Evolutionary conservation across 2,329 filamentous ascomycete genomes (phyloP).

Genomic region (Aschersonia sp.): DNA sequence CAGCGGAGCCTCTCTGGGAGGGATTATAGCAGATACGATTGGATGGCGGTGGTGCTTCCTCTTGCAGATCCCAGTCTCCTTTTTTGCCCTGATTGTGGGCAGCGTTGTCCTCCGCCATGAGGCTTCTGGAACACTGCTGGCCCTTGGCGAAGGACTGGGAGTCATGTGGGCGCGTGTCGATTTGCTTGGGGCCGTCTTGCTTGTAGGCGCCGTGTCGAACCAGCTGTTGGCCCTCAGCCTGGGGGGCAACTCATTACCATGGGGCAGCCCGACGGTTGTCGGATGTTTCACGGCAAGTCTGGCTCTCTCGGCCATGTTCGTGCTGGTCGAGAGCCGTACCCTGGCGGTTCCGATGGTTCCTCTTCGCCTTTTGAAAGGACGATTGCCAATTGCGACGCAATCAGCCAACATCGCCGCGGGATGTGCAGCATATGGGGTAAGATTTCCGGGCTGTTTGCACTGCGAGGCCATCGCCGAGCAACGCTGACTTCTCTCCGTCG

Average conservation of each 20-base stretch:
- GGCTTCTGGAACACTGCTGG: slow-evolving; percentile 10
- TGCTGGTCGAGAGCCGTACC: slow-evolving; percentile 32
- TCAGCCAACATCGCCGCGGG: slow-evolving; percentile 45
- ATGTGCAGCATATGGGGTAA: slow-evolving; percentile 45
- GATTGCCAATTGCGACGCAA: slow-evolving; percentile 38
- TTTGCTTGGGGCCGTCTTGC: slow-evolving; percentile 37
- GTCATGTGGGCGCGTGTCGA: slow-evolving; percentile 41
- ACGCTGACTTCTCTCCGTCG: slow-evolving; percentile 3
- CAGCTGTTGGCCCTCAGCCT: slow-evolving; percentile 41
- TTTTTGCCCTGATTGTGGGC: slow-evolving; percentile 37
- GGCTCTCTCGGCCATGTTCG: slow-evolving; percentile 26
- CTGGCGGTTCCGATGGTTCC: slow-evolving; percentile 39
- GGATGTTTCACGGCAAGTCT: slow-evolving; percentile 26
- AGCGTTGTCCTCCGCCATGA: slow-evolving; percentile 36
- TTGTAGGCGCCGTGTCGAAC: slow-evolving; percentile 41
- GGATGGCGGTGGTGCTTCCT: slow-evolving; percentile 57
- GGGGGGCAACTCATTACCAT: slow-evolving; percentile 39
- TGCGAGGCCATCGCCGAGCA: slow-evolving; percentile 1
- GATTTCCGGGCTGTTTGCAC: slow-evolving; percentile 8
- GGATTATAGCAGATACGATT: slow-evolving; percentile 46
- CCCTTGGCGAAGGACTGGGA: slow-evolving; percentile 13
- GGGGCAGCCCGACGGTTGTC: slow-evolving; percentile 33
- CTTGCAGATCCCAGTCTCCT: slow-evolving; percentile 44
- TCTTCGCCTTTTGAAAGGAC: slow-evolving; percentile 39
- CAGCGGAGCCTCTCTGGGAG: slow-evolving; percentile 48